Conservation (phyloP, 805 yeast species). For the Sporopachydermia quercuum region DNA sequence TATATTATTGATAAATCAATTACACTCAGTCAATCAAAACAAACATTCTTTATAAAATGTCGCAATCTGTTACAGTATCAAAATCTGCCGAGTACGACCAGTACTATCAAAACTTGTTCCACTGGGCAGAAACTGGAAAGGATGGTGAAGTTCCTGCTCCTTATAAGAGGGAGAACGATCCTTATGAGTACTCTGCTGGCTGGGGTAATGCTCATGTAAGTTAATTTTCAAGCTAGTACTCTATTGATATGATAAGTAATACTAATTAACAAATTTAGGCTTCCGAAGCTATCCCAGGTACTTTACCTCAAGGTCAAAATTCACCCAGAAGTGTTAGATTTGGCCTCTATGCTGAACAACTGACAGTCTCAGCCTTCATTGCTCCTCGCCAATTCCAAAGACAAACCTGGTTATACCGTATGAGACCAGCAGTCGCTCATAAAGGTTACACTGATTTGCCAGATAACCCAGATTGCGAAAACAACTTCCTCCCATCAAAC, state of each 20-base stretch:
- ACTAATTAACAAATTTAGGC: background rate
- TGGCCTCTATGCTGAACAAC: slow-evolving; percentile 16
- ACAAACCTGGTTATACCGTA: slow-evolving; percentile 15
- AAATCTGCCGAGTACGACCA: background rate
- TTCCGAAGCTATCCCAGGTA: slow-evolving; percentile 12
- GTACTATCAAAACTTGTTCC: background rate
- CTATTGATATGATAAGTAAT: background rate
- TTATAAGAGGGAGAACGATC: background rate
- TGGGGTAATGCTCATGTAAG: slow-evolving; percentile 1
- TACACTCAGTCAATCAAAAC: too few relatives aligned
- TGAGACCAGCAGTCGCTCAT: slow-evolving; percentile 13
- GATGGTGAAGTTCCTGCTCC: background rate
- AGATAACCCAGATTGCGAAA: slow-evolving; percentile 6
- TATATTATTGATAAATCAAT: too few relatives aligned
- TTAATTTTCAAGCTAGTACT: background rate
- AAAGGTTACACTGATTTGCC: slow-evolving; percentile 6
- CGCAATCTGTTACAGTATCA: too few relatives aligned
- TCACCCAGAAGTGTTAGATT: slow-evolving; percentile 12
- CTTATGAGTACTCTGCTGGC: slow-evolving; percentile 1
- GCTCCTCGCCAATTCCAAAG: slow-evolving; percentile 14
- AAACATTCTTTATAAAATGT: too few relatives aligned
- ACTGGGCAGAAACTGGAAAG: background rate
- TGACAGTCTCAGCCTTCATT: slow-evolving; percentile 17
- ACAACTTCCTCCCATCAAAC: slow-evolving; percentile 6
- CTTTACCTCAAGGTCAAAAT: slow-evolving; percentile 14